These are phyloP conservation scores for Mycocentrospora acerina DNA, from an alignment of 2,329 filamentous ascomycete species.

Conservation along the genomic window DNA sequence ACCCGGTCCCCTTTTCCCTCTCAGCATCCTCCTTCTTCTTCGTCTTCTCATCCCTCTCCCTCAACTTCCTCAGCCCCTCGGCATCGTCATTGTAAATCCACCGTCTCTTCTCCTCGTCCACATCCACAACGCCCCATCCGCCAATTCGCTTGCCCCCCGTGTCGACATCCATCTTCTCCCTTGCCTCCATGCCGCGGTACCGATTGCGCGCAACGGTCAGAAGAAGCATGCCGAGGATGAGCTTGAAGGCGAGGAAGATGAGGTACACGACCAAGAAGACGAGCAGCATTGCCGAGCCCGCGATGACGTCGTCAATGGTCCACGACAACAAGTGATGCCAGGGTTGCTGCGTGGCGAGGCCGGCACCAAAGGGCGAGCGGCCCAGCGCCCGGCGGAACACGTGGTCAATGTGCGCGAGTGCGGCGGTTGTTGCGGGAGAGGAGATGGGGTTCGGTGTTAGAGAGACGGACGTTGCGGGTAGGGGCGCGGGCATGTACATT, in stretches of 20 bases:
- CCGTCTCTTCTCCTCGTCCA: conserved; percentile 80
- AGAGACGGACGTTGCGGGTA: conserved; percentile 66
- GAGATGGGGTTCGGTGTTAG: conserved; percentile 58
- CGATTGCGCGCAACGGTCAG: conserved; percentile 76
- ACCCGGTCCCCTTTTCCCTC: conserved; percentile 56
- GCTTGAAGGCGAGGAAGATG: conserved; percentile 76
- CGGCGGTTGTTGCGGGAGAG: conserved; percentile 74
- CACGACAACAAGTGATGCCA: conserved; percentile 45
- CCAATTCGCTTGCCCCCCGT: conserved; percentile 75
- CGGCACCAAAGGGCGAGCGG: conserved; percentile 63
- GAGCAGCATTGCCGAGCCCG: conserved; percentile 76
- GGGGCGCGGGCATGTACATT: conserved; percentile 75
- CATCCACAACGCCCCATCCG: conserved; percentile 81
- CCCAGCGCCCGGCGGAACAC: conserved; percentile 77
- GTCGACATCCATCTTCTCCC: conserved; percentile 59
- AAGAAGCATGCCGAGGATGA: conserved; percentile 84
- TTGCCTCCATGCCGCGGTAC: conserved; percentile 77
- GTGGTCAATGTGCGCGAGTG: conserved; percentile 75
- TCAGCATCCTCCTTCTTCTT: conserved; percentile 60
- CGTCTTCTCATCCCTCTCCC: conserved; percentile 63
- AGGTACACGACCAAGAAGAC: conserved; percentile 85
- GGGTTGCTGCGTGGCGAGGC: conserved; percentile 30
- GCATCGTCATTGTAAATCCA: conserved; percentile 87
- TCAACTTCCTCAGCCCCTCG: conserved; percentile 64
- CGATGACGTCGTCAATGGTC: conserved; percentile 72